Evolutionary conservation across 768 basidiomycete species (phyloP).

Genomic region (Podaxis sp.): DNA sequence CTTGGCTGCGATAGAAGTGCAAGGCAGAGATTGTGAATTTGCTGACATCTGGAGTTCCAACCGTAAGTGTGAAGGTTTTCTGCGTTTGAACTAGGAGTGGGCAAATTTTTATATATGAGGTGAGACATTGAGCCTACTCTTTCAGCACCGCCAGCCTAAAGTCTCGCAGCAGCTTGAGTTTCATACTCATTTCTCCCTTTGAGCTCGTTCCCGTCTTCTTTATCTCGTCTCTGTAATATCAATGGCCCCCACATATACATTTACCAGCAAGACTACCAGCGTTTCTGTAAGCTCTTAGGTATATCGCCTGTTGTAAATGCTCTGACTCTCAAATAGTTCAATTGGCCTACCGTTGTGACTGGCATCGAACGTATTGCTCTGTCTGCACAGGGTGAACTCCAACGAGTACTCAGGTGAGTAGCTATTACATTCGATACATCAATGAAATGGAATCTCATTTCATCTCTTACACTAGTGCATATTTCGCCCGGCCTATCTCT

Average conservation of each 20-base stretch:
- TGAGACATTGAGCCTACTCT: background rate
- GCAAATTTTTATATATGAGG: background rate
- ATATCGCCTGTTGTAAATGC: too few species aligned
- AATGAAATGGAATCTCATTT: background rate
- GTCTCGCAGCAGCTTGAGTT: background rate
- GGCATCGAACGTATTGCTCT: slow-evolving; percentile 72
- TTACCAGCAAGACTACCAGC: slow-evolving; percentile 44
- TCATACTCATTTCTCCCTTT: background rate
- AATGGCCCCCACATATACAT: slow-evolving; percentile 40
- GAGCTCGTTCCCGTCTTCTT: background rate
- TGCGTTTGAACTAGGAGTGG: background rate
- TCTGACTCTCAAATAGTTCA: slow-evolving; percentile 33
- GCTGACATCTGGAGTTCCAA: too few species aligned
- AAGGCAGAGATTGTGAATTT: too few species aligned
- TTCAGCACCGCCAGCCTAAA: background rate
- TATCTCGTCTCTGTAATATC: background rate
- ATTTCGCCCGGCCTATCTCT: slow-evolving; percentile 62
- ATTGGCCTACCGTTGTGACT: slow-evolving; percentile 51
- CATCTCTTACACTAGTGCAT: slow-evolving; percentile 43
- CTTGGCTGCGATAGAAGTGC: too few species aligned
- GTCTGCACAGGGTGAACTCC: slow-evolving; percentile 68
- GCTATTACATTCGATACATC: background rate
- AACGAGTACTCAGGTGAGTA: slow-evolving; percentile 61
- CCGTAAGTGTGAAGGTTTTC: background rate
- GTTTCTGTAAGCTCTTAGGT: slow-evolving; percentile 21